Evolutionary conservation across 108 stramenopile species (phyloP).

Genomic region (Nitzschia sp.): DNA sequence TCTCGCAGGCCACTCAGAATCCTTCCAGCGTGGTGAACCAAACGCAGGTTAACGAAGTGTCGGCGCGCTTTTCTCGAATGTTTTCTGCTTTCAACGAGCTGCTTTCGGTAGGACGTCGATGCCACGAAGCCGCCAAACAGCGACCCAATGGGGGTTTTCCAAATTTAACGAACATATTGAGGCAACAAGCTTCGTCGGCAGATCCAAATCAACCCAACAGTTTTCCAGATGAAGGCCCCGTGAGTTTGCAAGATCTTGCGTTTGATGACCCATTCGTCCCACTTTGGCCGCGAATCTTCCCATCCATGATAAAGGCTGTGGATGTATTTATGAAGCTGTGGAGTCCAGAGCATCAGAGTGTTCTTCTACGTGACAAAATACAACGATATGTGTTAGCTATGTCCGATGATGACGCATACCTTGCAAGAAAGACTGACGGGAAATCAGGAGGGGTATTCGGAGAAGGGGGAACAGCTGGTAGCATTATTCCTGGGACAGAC

Average conservation of each 20-base stretch:
- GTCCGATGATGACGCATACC: conserved; percentile 86
- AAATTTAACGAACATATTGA: conserved; percentile 4
- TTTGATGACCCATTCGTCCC: conserved; percentile 84
- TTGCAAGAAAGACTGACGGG: conserved; percentile 69
- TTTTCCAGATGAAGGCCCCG: conserved; percentile 82
- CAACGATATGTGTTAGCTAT: conserved; percentile 83
- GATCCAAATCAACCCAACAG: conserved; percentile 19
- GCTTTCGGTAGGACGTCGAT: conserved; percentile 85
- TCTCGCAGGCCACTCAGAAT: conserved; percentile 57
- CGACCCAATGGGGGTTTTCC: conserved; percentile 56
- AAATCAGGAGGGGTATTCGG: conserved; percentile 81
- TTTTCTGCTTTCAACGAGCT: conserved; percentile 83
- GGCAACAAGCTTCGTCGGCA: conserved; percentile 5
- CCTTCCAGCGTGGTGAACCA: conserved; percentile 67
- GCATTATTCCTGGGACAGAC: conserved; percentile 71
- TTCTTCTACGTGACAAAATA: conserved; percentile 56
- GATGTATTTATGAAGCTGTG: conserved; percentile 67
- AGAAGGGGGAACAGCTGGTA: conserved; percentile 88
- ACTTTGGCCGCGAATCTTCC: conserved; percentile 82
- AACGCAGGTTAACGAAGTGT: conserved; percentile 59
- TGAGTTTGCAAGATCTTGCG: conserved; percentile 74
- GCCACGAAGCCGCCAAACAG: conserved; percentile 80
- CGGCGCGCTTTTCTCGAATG: conserved; percentile 46
- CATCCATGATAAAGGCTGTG: conserved; percentile 55
- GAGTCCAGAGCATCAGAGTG: conserved; percentile 68